Conservation (phyloP, 257 asterid species). For the Solanum stenotomum region DNA sequence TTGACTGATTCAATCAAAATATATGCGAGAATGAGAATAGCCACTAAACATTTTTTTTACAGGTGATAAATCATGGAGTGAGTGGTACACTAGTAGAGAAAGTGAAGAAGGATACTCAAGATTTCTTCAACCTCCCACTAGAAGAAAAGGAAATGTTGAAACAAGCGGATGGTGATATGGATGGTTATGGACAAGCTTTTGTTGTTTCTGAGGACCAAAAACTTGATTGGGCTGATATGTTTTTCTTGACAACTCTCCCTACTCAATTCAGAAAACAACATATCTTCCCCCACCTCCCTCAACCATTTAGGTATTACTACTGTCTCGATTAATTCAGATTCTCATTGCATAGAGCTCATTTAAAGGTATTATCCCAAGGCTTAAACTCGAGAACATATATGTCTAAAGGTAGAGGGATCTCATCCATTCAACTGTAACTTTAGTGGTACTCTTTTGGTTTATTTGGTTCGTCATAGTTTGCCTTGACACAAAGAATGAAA, state of each 20-base stretch:
- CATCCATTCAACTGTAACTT: not conserved
- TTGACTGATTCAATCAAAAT: not conserved
- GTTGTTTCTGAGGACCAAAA: not conserved
- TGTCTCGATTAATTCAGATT: not conserved
- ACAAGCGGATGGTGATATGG: not conserved
- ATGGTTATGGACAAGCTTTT: conserved; percentile 3
- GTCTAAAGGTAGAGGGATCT: not conserved
- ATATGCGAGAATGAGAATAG: no score
- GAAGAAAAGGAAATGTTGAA: not conserved
- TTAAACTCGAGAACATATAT: not conserved
- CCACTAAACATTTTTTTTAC: not conserved
- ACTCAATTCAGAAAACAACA: not conserved
- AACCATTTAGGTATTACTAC: not conserved
- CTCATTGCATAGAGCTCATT: not conserved
- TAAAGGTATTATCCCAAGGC: not conserved
- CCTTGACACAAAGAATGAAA: not conserved
- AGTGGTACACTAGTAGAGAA: not conserved
- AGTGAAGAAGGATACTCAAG: not conserved
- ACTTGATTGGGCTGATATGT: not conserved
- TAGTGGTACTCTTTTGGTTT: not conserved
- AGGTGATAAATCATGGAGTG: not conserved
- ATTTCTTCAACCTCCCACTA: not conserved
- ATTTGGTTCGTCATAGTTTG: not conserved
- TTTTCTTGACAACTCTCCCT: not conserved
- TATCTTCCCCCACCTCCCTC: not conserved